These are phyloP conservation scores for Trichoderma sp. DNA, from an alignment of 2,329 filamentous ascomycete genomes.

Conservation along the genomic window DNA sequence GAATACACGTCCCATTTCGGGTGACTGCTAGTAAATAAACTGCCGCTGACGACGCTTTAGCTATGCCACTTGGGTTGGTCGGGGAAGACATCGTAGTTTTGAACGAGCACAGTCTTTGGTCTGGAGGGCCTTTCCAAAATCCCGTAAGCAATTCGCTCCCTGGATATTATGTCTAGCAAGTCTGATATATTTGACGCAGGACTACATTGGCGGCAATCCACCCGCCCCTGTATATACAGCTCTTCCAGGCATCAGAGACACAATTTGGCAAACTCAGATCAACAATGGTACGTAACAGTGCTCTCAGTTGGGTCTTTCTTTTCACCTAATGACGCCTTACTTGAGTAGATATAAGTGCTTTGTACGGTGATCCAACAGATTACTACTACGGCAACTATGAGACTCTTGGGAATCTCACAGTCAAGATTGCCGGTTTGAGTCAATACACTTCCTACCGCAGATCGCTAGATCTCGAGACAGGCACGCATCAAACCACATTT, in stretches of 20 bases:
- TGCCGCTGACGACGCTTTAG: constrained; percentile 7
- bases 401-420: constrained; percentile 31
- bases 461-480: constrained; percentile 29
- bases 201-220: constrained; percentile 32
- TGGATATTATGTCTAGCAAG: not conserved
- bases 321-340: not conserved
- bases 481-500: constrained; percentile 24
- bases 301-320: not conserved
- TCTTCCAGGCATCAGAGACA: constrained; percentile 30
- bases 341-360: constrained; percentile 27
- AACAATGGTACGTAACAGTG: constrained; percentile 10
- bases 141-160: constrained; percentile 8
- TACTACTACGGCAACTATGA: constrained; percentile 31
- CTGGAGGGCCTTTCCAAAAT: constrained; percentile 32
- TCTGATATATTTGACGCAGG: constrained; percentile 16
- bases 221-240: constrained; percentile 9
- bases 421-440: constrained; percentile 27
- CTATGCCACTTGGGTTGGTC: constrained; percentile 30
- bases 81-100: constrained; percentile 28
- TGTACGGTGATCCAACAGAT: constrained; percentile 27
- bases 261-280: constrained; percentile 30
- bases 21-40: not conserved
- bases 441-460: constrained; percentile 28
- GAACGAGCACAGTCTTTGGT: constrained; percentile 32
- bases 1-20: not conserved